Evolutionary conservation across 1,284 basidiomycete species (phyloP), one percentile per base, ranked within the genome.

Genomic region (Fomitopsis schrenkii): DNA sequence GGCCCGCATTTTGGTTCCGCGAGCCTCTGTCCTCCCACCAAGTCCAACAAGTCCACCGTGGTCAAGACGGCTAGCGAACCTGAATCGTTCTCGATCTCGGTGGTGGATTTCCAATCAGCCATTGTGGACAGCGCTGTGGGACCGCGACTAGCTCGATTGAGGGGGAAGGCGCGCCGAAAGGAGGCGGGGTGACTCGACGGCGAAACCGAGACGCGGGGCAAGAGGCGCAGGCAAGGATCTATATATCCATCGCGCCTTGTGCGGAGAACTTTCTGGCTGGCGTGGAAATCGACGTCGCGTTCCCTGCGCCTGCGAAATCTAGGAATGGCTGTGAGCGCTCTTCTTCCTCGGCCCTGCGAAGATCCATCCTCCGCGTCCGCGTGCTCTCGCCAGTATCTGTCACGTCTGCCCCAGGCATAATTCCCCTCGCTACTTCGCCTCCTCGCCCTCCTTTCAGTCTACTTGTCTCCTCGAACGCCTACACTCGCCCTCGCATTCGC

Each of bases 21-120:
- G 52, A 53, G 52, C 52, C 52, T 54, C 52, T 54, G 52, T 40
- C 52, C 52, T 54, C n/a, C 52, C 52, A 40, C 52, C 52, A 54
- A 22, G 26, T 17, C 52, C 52, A 22, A 36, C 52, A 54, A 26
- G n/a, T 14, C n/a, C 52, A 54, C 52, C 40, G 52, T 54, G 52
- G 52, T 14, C 48, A 50, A n/a, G 28, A 40, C 26, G 26, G 42
- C 46, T 53, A 56, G 71, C 82, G 62, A 64, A 86, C 85, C 75
- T 45, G 72, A 76, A 70, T 90, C 84, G 45, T 77, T 77, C 57
- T 68, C 68, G 59, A 88, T 64, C 72, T 85, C 83, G 12, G 70
- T 72, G 41, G 72, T 66, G 9, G 86, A 88, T 57, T 76, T 74
- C 87, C 87, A 71, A 59, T 69, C 48, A 50, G 66, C 66, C 69